Evolutionary conservation across 345 rosid species (phyloP).

Genomic region (Rhodamnia rubescens): DNA sequence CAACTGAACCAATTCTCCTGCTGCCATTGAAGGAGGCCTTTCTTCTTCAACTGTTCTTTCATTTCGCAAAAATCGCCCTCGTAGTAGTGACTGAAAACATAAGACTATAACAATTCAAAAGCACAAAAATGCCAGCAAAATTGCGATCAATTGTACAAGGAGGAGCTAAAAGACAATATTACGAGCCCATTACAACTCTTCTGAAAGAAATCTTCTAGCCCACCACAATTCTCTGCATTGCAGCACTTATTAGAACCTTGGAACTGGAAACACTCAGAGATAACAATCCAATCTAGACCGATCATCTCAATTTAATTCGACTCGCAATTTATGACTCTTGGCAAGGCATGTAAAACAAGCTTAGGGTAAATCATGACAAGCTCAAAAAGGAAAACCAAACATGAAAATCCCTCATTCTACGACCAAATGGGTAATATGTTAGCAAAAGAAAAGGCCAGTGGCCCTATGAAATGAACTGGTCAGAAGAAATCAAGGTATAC

Average conservation of each 20-base stretch:
- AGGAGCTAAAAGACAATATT: neutral
- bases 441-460: neutral
- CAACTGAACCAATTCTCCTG: conserved; percentile 79
- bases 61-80: conserved; percentile 91
- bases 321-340: neutral
- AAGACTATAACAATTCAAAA: neutral
- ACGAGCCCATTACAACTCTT: neutral
- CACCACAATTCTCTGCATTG: neutral
- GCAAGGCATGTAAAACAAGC: neutral
- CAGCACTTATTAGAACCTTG: neutral
- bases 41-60: conserved; percentile 75
- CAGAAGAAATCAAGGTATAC: neutral
- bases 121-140: neutral
- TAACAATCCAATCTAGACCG: neutral
- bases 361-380: neutral
- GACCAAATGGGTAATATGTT: neutral
- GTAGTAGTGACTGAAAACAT: conserved; percentile 64
- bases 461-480: neutral
- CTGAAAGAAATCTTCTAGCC: neutral
- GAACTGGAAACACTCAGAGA: neutral
- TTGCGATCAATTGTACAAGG: neutral
- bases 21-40: conserved; percentile 70
- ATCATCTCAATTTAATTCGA: neutral
- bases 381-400: neutral
- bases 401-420: neutral